These are phyloP conservation scores for Candida nitratophila DNA, from an alignment of 805 yeast genomes.

Conservation along the genomic window DNA sequence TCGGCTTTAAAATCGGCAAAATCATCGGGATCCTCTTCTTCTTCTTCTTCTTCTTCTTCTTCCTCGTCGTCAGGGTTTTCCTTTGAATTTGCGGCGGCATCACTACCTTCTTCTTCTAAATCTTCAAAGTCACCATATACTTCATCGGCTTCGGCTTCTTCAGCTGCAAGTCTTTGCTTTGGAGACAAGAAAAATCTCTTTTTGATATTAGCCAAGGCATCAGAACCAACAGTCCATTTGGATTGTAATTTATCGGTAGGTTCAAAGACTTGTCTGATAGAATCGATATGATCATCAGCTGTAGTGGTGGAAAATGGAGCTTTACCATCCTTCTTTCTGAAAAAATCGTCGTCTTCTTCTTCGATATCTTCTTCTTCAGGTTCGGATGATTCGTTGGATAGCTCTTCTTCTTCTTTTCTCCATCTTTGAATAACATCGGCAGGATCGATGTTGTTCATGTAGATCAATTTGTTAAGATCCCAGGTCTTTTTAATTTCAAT, in stretches of 20 bases:
- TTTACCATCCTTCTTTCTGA: slow-evolving; percentile 35
- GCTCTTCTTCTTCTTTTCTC: slow-evolving; percentile 46
- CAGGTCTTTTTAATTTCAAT: slow-evolving; percentile 46
- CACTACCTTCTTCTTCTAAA: slow-evolving; percentile 16
- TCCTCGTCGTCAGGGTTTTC: slow-evolving; percentile 7
- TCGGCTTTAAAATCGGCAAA: slow-evolving; percentile 51
- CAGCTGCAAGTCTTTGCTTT: slow-evolving; percentile 28
- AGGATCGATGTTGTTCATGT: slow-evolving; percentile 72
- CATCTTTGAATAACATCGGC: slow-evolving; percentile 66
- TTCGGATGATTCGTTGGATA: slow-evolving; percentile 27
- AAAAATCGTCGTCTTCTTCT: slow-evolving; percentile 48
- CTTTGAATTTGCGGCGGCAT: slow-evolving; percentile 1
- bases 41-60: slow-evolving; percentile 21
- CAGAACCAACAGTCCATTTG: slow-evolving; percentile 32
- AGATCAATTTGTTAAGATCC: slow-evolving; percentile 77
- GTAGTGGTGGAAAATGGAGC: neutral
- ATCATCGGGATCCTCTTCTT: slow-evolving; percentile 43
- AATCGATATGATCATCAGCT: slow-evolving; percentile 28
- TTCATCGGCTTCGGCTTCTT: slow-evolving; percentile 31
- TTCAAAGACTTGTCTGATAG: slow-evolving; percentile 30
- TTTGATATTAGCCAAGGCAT: slow-evolving; percentile 34
- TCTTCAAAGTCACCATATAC: slow-evolving; percentile 37
- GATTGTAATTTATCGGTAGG: slow-evolving; percentile 34
- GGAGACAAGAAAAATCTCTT: slow-evolving; percentile 51
- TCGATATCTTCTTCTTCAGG: slow-evolving; percentile 33